Percentiles rank a stretch among this genome's conserved stretches.
Evolutionary conservation across 768 basidiomycete genomes (phyloP).

Genomic region (Tricholoma hemisulphureum): DNA sequence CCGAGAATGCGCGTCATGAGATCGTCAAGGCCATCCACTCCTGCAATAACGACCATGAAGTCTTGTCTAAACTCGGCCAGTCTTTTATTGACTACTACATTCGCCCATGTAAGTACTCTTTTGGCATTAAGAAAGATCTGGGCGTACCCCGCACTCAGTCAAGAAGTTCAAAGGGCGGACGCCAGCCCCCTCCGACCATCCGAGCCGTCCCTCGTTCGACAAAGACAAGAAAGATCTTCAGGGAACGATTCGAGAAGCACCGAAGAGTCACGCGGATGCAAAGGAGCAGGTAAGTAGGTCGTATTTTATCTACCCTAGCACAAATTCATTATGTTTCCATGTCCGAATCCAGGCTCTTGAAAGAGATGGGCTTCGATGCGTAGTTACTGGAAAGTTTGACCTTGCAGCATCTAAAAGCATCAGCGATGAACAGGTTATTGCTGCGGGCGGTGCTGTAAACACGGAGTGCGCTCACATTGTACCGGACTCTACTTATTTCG

Average conservation of each 20-base stretch:
- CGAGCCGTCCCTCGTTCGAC: constrained; percentile 20
- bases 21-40: background rate
- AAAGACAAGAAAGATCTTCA: background rate
- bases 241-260: constrained; percentile 3
- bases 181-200: constrained; percentile 12
- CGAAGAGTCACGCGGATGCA: constrained; percentile 7
- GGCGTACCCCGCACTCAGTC: constrained; percentile 8
- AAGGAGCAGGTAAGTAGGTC: constrained; percentile 7
- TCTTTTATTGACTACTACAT: background rate
- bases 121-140: background rate
- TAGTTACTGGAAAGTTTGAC: background rate
- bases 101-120: background rate
- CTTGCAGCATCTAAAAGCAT: background rate
- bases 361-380: background rate
- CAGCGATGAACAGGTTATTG: background rate
- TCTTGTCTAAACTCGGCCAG: background rate
- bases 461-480: constrained; percentile 29
- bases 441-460: background rate
- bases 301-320: background rate
- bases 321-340: background rate
- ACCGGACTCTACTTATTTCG: constrained; percentile 18
- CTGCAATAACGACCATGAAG: background rate
- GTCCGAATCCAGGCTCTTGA: constrained; percentile 8
- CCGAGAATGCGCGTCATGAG: background rate
- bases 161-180: constrained; percentile 16